Evolutionary conservation across 495 filamentous ascomycete species (phyloP).

Genomic region (Entonaema liquescens): DNA sequence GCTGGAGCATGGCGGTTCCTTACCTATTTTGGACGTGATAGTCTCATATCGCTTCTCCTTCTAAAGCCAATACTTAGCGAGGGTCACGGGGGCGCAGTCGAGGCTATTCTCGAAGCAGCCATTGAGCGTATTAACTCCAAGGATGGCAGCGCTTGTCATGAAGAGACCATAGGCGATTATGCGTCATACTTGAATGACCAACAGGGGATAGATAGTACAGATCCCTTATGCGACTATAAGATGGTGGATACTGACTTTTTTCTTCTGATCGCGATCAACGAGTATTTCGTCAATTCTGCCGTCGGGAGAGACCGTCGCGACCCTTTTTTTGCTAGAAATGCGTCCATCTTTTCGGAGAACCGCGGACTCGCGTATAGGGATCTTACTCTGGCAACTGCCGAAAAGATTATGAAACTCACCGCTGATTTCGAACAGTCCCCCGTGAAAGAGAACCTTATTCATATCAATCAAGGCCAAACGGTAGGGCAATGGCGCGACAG

Average conservation of each 20-base stretch:
- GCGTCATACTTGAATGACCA: constrained; percentile 66
- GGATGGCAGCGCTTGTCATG: constrained; percentile 69
- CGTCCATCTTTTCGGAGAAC: constrained; percentile 59
- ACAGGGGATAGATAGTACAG: constrained; percentile 61
- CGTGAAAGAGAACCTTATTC: constrained; percentile 63
- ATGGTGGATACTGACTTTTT: constrained; percentile 76
- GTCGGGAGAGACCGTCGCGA: constrained; percentile 52
- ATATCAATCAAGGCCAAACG: constrained; percentile 62
- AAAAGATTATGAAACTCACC: constrained; percentile 66
- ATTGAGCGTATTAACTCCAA: constrained; percentile 66
- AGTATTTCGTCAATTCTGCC: constrained; percentile 63
- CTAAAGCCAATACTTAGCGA: constrained; percentile 66
- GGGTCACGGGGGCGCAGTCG: constrained; percentile 63
- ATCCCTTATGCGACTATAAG: constrained; percentile 65
- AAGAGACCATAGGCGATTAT: constrained; percentile 74
- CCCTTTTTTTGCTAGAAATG: constrained; percentile 60
- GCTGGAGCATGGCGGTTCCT: constrained; percentile 74
- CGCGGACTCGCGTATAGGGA: constrained; percentile 60
- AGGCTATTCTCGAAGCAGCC: constrained; percentile 67
- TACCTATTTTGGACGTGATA: constrained; percentile 73
- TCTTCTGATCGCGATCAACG: constrained; percentile 64
- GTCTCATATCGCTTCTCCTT: constrained; percentile 67
- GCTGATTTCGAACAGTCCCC: constrained; percentile 57
- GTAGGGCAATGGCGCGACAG: constrained; percentile 73
- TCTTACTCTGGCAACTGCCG: constrained; percentile 60